Evolutionary conservation across 2,329 filamentous ascomycete genomes (phyloP).

Genomic region (Aspergillus sp.): DNA sequence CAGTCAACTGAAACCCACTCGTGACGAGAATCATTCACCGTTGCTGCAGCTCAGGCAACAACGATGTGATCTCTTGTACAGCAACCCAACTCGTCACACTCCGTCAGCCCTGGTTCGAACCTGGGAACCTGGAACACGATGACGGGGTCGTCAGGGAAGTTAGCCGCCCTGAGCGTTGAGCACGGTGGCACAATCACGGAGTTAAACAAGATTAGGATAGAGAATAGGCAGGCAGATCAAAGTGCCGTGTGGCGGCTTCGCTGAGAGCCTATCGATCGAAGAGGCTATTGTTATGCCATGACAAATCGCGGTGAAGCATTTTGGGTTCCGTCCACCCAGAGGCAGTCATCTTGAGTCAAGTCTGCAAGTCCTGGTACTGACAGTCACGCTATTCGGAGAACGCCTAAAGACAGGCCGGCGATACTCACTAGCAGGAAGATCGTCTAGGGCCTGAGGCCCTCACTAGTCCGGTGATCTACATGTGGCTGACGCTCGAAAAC

Average conservation of each 20-base stretch:
- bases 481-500: not conserved
- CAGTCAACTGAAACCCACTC: not conserved
- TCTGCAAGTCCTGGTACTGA: not conserved
- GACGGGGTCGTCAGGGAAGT: slow-evolving; percentile 11
- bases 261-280: slow-evolving; percentile 9
- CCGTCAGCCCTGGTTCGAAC: slow-evolving; percentile 4
- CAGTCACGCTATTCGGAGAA: not conserved
- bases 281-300: slow-evolving; percentile 17
- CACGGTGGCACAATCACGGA: slow-evolving; percentile 15
- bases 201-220: not conserved
- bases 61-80: slow-evolving; percentile 14
- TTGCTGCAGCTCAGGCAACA: slow-evolving; percentile 9
- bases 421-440: not conserved
- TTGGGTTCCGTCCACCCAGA: not conserved
- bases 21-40: not conserved
- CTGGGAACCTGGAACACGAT: slow-evolving; percentile 7
- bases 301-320: slow-evolving; percentile 19
- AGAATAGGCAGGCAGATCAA: slow-evolving; percentile 5
- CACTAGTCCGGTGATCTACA: not conserved
- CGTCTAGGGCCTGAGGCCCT: not conserved
- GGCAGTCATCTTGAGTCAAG: not conserved
- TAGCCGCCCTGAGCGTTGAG: slow-evolving; percentile 19
- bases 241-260: slow-evolving; percentile 3
- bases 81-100: slow-evolving; percentile 3
- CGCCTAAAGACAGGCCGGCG: not conserved